phyloP scores from a whole-genome alignment of 805 yeast species.

The Candida boleticola region DNA sequence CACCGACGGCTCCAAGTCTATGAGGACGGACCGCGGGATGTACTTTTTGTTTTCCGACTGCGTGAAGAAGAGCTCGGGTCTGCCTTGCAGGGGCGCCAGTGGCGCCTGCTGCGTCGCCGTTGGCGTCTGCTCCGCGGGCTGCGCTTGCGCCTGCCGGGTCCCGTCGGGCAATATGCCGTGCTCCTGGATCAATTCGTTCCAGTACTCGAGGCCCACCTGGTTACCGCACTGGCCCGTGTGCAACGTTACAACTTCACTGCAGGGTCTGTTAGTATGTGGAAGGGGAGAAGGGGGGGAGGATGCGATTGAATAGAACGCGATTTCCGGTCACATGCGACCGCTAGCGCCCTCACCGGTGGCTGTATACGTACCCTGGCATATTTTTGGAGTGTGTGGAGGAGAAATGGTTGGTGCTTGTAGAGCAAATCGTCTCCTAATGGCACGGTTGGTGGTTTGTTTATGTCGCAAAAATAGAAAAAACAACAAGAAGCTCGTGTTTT shows the following conservation, averaged over 20 bases:
- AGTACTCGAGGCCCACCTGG: conserved; percentile 88
- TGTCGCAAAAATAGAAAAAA: too few relatives aligned
- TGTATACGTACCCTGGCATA: conserved; percentile 14
- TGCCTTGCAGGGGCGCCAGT: conserved; percentile 46
- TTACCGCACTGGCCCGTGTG: conserved; percentile 96
- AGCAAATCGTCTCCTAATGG: too few relatives aligned
- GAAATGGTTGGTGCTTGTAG: too few relatives aligned
- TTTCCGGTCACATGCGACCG: too few relatives aligned
- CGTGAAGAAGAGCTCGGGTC: conserved; percentile 81
- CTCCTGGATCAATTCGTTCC: conserved; percentile 85
- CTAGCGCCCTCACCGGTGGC: background rate
- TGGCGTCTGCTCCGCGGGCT: conserved; percentile 4
- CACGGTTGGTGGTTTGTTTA: too few relatives aligned
- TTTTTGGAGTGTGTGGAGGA: too few relatives aligned
- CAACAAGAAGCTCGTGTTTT: too few relatives aligned
- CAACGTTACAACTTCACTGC: conserved; percentile 53
- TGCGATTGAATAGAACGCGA: too few relatives aligned
- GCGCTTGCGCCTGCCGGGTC: conserved; percentile 21
- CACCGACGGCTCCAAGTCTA: conserved; percentile 91
- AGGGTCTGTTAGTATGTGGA: background rate
- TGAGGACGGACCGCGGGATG: conserved; percentile 82
- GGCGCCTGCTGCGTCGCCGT: conserved; percentile 16
- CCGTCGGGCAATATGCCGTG: conserved; percentile 82
- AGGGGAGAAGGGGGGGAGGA: too few relatives aligned
- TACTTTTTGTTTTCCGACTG: conserved; percentile 66